Base-by-base conservation (phyloP, 176 grass and related monocot species). In the Areca catechu region DNA sequence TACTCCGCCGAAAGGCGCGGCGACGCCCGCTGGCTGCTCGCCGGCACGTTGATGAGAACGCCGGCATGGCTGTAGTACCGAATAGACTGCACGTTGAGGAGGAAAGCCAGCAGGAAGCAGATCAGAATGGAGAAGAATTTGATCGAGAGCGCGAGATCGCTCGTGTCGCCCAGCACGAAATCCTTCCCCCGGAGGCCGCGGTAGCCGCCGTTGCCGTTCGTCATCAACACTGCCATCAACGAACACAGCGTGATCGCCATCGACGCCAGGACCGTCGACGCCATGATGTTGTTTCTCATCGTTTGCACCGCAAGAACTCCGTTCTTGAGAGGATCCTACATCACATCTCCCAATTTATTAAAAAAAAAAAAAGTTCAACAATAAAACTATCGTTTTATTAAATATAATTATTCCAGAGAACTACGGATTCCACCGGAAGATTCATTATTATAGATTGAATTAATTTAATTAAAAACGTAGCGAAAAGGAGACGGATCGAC, bases 261-360 rank as follows among this genome's bases (percentile, higher is more conserved):
- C 18, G 90, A 86, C 0, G 86, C 90, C 2, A 95, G 69, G 22
- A 95, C 67, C 30, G 90, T 86, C 53, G 83, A 95, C 14, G 90
- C 90, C 90, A 95, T 95, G 71, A 95, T 95, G 74, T 62, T 89
- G 77, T 95, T 95, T 15, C 90, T 77, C 61, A 95, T 68, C 51
- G 90, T 95, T 70, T 95, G 86, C 43, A 95, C 90, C 2, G 79
- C 82, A 67, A 89, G 61, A 58, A 95, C 77, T 3, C 74, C 85
- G 66, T 83, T 84, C 76, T 86, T 95, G 0, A 70, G 55, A 6
- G 79, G 15, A 7, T 95, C 90, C 86, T 95, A 59, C 51, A 22
- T 0, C 34, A 43, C 34, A 22, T 0, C 34, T 14, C 34, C 34
- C 12, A 12, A 12, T 12, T 12, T 43, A 37, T 37, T 10, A 37